phyloP scores from a whole-genome alignment of 495 filamentous ascomycete species.

The Usnea hakonensis region DNA sequence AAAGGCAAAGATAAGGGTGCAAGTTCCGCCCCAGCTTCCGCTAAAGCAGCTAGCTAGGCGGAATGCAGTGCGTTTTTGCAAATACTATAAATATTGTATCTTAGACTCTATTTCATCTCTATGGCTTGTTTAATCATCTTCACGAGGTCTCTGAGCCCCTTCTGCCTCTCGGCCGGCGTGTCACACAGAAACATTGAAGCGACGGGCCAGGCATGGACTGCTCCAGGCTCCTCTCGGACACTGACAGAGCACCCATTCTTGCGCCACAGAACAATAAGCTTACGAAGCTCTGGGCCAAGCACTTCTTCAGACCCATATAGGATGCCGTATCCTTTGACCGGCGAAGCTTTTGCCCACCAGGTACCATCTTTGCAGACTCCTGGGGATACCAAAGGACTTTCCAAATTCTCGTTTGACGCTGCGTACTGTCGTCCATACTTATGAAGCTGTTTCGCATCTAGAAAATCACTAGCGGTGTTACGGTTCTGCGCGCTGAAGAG shows the following conservation, averaged over 20 bases:
- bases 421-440: conserved; percentile 59
- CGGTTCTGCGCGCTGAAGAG: conserved; percentile 22
- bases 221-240: conserved; percentile 50
- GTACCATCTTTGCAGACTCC: conserved; percentile 54
- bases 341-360: conserved; percentile 56
- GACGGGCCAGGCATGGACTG: conserved; percentile 74
- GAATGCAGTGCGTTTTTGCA: background rate
- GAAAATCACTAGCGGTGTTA: conserved; percentile 48
- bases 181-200: conserved; percentile 58
- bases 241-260: conserved; percentile 35
- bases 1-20: conserved; percentile 11
- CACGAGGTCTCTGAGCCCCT: conserved; percentile 50
- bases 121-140: conserved; percentile 34
- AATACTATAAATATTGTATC: background rate
- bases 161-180: conserved; percentile 44
- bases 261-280: conserved; percentile 42
- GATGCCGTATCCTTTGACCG: conserved; percentile 51
- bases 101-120: background rate
- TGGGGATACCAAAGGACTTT: conserved; percentile 57
- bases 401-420: conserved; percentile 35
- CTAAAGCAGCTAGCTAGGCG: background rate
- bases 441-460: conserved; percentile 41
- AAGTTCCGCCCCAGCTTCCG: too few species aligned
- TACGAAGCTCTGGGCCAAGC: conserved; percentile 54
- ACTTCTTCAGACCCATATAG: conserved; percentile 66